Evolutionary conservation across 441 rosid genomes (phyloP).

Genomic region (Adansonia grandidieri): DNA sequence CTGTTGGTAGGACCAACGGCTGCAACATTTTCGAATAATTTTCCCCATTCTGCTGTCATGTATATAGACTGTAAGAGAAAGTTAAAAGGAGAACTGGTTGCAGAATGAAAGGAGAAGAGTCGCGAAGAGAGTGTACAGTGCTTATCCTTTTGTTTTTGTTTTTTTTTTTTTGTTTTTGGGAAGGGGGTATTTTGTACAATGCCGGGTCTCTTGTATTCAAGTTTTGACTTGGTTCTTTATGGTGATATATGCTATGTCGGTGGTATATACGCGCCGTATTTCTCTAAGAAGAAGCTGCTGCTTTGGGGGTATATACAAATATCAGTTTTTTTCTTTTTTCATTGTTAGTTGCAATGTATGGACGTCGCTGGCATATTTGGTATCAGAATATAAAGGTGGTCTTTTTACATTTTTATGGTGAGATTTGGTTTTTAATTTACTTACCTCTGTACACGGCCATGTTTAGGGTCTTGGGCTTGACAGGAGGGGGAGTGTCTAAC

Average conservation of each 20-base stretch:
- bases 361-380: not conserved
- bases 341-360: not conserved
- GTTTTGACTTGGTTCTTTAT: not conserved
- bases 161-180: not conserved
- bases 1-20: not conserved
- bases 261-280: not conserved
- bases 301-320: not conserved
- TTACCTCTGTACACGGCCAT: not conserved
- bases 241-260: not conserved
- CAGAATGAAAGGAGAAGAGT: constrained; percentile 15
- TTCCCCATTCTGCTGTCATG: not conserved
- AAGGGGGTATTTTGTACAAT: not conserved
- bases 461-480: not conserved
- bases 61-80: constrained; percentile 3
- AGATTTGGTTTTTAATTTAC: not conserved
- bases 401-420: not conserved
- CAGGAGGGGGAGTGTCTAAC: not conserved
- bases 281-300: not conserved
- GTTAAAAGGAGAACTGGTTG: not conserved
- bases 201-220: not conserved
- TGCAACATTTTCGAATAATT: constrained; percentile 5
- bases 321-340: not conserved
- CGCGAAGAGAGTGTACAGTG: not conserved
- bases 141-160: not conserved
- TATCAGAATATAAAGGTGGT: not conserved